A percentile compares a stretch with the other conserved stretches of the same genome.
Conservation (phyloP, 2,329 filamentous ascomycete species). For the Bipolaris victoriae region DNA sequence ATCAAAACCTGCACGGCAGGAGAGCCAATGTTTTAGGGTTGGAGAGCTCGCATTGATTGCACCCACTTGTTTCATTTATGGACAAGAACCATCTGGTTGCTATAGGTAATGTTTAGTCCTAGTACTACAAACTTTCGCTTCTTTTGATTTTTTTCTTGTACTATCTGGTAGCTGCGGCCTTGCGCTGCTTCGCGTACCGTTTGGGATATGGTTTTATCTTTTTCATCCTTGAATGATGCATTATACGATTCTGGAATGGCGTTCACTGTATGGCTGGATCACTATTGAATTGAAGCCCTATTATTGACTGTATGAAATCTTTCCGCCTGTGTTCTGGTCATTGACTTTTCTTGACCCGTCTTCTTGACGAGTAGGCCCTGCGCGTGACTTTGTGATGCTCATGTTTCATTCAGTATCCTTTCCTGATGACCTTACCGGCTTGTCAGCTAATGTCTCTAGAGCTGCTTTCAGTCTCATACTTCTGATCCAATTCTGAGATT, state of each 20-base stretch:
- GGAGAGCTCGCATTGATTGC: slow-evolving; percentile 49
- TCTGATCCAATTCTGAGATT: not conserved
- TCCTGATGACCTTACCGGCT: not conserved
- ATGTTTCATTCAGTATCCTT: not conserved
- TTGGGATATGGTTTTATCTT: slow-evolving; percentile 5
- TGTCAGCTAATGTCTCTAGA: too few relatives aligned
- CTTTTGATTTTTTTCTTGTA: slow-evolving; percentile 33
- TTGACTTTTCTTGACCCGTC: not conserved
- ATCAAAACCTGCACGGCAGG: slow-evolving; percentile 54
- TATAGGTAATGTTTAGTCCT: slow-evolving; percentile 45
- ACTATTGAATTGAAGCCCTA: slow-evolving; percentile 32
- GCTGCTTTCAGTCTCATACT: not conserved
- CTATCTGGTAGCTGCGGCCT: slow-evolving; percentile 12
- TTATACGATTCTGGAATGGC: slow-evolving; percentile 30
- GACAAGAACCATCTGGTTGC: slow-evolving; percentile 22
- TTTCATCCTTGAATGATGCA: slow-evolving; percentile 31
- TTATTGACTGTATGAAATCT: slow-evolving; percentile 1
- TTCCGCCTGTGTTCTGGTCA: not conserved
- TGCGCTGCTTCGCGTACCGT: slow-evolving; percentile 14
- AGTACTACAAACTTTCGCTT: slow-evolving; percentile 31
- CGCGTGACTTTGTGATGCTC: not conserved
- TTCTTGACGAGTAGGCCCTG: not conserved
- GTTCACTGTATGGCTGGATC: slow-evolving; percentile 28
- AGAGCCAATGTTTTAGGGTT: slow-evolving; percentile 55
- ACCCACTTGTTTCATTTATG: slow-evolving; percentile 16